Evolutionary conservation across 164 flowering plant genomes (phyloP), one percentile per base, ranked within the genome.

Genomic region (Chloranthus sessilifolius): DNA sequence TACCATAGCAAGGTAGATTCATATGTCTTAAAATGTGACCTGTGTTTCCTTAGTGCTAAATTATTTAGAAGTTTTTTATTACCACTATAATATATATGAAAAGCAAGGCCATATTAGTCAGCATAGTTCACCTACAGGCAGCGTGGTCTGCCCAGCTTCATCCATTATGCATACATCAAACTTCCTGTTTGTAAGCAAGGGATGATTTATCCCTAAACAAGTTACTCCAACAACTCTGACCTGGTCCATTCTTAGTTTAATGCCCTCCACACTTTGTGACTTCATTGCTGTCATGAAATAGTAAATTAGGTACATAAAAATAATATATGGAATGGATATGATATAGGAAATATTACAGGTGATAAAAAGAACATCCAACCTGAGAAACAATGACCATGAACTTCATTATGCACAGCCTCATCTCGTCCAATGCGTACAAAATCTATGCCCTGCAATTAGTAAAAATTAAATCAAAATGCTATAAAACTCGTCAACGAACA

Each of bases 121-220:
- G 27, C 20, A 42, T 19, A 6, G 10, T 16, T 23, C 7, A 58
- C 83, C 40, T 84, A 94, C 99, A 37, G 99, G 99, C n/a, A 94
- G 70, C 30, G 96, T 86, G 24, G 74, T 89, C 58, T 94, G 99
- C 56, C 97, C 99, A 59, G 99, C 99, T 78, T 94, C 99, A 74
- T 94, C 99, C 85, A 94, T 84, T 51, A 94, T 87, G 75, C 99
- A 94, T 43, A 94, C 56, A 45, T 89, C 97, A 78, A 94, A 94
- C 71, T 61, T 81, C 78, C 73, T 86, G 63, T 79, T 74, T 28
- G 72, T 54, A 66, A 94, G 95, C 73, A 94, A 74, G 53, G 97
- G 96, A 58, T 75, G 87, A 4, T 74, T 79, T 52, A 86, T 75
- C 43, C 99, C 97, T 67, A 89, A 73, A 62, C 99, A 94, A 31